Percentiles rank a stretch among this genome's conserved stretches.
These are phyloP conservation scores for Chloromonas sp. DNA, from an alignment of 163 green algal species.

Conservation along the genomic window DNA sequence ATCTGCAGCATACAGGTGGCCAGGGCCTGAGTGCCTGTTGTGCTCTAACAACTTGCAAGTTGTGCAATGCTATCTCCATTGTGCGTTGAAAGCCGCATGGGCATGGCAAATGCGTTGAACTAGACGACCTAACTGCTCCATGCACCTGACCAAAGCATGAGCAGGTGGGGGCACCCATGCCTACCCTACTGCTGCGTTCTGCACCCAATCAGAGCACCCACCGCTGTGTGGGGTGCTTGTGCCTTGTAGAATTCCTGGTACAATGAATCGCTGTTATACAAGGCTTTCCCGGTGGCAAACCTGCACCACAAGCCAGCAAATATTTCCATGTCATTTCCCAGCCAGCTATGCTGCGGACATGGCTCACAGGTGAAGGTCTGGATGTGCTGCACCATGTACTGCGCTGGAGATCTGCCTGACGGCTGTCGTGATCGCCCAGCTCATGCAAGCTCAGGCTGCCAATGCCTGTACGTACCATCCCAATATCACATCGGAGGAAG, in stretches of 20 bases:
- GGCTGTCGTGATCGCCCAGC: no score
- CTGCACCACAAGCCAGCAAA: slow-evolving; percentile 31
- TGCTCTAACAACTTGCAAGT: no score
- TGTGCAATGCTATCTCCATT: no score
- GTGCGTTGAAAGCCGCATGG: no score
- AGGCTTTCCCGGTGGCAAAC: slow-evolving; percentile 71
- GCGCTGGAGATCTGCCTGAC: no score
- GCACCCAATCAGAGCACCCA: not conserved
- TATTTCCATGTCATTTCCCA: not conserved
- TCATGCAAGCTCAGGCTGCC: no score
- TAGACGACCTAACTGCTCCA: no score
- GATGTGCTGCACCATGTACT: no score
- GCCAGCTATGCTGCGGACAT: slow-evolving; percentile 5
- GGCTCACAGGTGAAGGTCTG: no score
- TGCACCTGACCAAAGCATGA: no score
- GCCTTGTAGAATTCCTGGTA: slow-evolving; percentile 89
- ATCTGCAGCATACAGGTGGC: slow-evolving; percentile 33
- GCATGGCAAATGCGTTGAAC: no score
- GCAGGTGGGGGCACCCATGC: no score
- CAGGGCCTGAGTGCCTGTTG: not conserved
- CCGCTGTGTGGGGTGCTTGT: not conserved
- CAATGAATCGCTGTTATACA: slow-evolving; percentile 78
- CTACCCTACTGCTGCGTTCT: not conserved
- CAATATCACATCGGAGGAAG: slow-evolving; percentile 80
- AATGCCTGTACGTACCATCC: slow-evolving; percentile 67